A percentile compares a stretch with the other conserved stretches of the same genome.
Evolutionary conservation across 2,329 filamentous ascomycete species (phyloP).

Genomic region (Ophiocordyceps camponoti-floridani): DNA sequence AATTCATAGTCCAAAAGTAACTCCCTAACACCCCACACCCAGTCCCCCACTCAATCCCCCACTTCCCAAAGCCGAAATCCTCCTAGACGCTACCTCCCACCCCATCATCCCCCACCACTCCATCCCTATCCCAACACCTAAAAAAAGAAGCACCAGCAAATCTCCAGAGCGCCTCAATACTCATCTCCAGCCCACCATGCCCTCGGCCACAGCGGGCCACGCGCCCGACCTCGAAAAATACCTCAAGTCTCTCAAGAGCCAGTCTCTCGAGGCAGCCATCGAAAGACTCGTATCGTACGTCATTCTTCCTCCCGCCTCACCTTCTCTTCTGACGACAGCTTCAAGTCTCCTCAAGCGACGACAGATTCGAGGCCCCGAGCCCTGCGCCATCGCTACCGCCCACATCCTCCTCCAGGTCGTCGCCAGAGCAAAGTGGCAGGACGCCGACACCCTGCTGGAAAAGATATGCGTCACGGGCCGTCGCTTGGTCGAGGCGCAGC

Average conservation of each 20-base stretch:
- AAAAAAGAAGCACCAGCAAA: not conserved
- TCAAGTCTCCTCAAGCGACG: constrained; percentile 75
- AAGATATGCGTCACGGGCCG: constrained; percentile 65
- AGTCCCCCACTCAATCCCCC: no score
- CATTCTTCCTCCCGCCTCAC: constrained; percentile 2
- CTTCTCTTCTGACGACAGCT: not conserved
- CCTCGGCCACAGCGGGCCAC: constrained; percentile 16
- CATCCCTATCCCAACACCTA: not conserved
- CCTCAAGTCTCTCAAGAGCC: constrained; percentile 59
- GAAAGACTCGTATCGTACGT: constrained; percentile 69
- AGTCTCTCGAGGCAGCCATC: constrained; percentile 62
- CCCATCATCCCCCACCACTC: not conserved
- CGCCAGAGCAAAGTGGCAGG: constrained; percentile 58
- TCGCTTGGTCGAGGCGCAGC: constrained; percentile 65
- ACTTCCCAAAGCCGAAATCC: no score
- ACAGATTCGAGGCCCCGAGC: constrained; percentile 74
- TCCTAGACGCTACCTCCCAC: no score
- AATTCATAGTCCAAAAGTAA: no score
- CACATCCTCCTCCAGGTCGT: constrained; percentile 79
- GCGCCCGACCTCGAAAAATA: constrained; percentile 64
- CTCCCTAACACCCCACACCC: no score
- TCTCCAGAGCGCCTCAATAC: not conserved
- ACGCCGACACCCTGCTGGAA: constrained; percentile 61
- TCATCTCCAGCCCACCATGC: constrained; percentile 10
- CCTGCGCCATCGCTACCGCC: constrained; percentile 81